A percentile compares a stretch with the other conserved stretches of the same genome.
Conservation (phyloP, 2,329 filamentous ascomycete species). For the Allantophomopsis lycopodina region DNA sequence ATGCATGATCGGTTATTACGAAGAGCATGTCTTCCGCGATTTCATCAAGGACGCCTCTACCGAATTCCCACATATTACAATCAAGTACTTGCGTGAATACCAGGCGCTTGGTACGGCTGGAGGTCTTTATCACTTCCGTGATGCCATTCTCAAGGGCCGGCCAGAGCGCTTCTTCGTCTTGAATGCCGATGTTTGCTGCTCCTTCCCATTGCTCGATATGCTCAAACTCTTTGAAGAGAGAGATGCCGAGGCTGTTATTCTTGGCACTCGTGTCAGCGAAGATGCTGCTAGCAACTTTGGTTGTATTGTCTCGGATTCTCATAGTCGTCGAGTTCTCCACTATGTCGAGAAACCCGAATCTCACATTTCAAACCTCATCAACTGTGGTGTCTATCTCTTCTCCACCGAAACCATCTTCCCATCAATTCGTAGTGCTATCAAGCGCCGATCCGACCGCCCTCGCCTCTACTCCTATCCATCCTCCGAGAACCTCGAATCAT, state of each 20-base stretch:
- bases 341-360: constrained; percentile 99
- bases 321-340: constrained; percentile 91
- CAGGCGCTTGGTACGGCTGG: constrained; percentile 90
- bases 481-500: constrained; percentile 77
- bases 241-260: constrained; percentile 90
- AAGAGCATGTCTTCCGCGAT: constrained; percentile 91
- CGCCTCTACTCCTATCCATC: constrained; percentile 91
- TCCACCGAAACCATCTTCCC: constrained; percentile 93
- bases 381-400: constrained; percentile 98
- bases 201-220: constrained; percentile 93
- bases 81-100: constrained; percentile 96
- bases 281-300: constrained; percentile 94
- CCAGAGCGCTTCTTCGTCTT: constrained; percentile 94
- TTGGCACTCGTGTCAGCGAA: constrained; percentile 82
- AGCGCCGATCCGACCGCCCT: constrained; percentile 83
- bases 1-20: constrained; percentile 97
- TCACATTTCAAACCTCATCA: constrained; percentile 96
- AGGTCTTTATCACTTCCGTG: constrained; percentile 96
- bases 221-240: constrained; percentile 86
- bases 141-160: constrained; percentile 91
- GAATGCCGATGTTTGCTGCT: constrained; percentile 98
- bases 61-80: constrained; percentile 76
- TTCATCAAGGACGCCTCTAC: constrained; percentile 86
- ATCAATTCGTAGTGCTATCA: constrained; percentile 86
- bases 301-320: constrained; percentile 88